Conservation (phyloP, 139 green algal genomes). For the Cymbomonas tetramitiformis region DNA sequence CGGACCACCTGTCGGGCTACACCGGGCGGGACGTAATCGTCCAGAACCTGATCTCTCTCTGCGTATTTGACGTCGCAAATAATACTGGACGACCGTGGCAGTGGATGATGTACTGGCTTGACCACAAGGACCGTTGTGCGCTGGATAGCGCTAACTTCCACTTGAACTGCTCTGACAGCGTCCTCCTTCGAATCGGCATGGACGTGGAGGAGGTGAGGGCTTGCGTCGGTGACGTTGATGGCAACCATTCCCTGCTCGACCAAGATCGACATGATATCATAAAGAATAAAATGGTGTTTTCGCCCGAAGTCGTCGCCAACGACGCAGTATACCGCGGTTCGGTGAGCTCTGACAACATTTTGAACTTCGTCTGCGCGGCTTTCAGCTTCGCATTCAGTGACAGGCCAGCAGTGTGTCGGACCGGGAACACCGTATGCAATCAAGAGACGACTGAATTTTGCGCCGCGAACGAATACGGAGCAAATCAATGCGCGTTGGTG, state of each 20-base stretch:
- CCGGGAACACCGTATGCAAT: not conserved
- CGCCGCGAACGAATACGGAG: not conserved
- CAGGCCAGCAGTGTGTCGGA: slow-evolving; percentile 2
- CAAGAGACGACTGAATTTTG: slow-evolving; percentile 6
- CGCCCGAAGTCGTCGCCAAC: slow-evolving; percentile 83
- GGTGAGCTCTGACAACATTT: slow-evolving; percentile 35
- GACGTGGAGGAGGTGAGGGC: slow-evolving; percentile 21
- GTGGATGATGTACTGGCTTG: slow-evolving; percentile 78
- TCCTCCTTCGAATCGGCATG: slow-evolving; percentile 32
- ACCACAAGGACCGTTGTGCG: slow-evolving; percentile 49
- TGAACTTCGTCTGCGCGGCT: slow-evolving; percentile 67
- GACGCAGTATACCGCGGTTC: slow-evolving; percentile 62
- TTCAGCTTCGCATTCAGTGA: slow-evolving; percentile 34
- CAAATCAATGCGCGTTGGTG: not conserved
- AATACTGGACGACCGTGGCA: slow-evolving; percentile 38
- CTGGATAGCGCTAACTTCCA: slow-evolving; percentile 52
- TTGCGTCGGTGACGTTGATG: slow-evolving; percentile 40
- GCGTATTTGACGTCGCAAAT: slow-evolving; percentile 53
- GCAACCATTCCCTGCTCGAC: not conserved
- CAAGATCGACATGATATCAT: slow-evolving; percentile 46
- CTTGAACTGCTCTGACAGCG: slow-evolving; percentile 43
- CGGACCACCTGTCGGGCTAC: slow-evolving; percentile 33
- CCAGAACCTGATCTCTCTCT: slow-evolving; percentile 79
- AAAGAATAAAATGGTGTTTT: slow-evolving; percentile 58
- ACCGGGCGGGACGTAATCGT: slow-evolving; percentile 41